Evolutionary conservation across 2,329 filamentous ascomycete genomes (phyloP).

Genomic region (Cordyceps javanica): DNA sequence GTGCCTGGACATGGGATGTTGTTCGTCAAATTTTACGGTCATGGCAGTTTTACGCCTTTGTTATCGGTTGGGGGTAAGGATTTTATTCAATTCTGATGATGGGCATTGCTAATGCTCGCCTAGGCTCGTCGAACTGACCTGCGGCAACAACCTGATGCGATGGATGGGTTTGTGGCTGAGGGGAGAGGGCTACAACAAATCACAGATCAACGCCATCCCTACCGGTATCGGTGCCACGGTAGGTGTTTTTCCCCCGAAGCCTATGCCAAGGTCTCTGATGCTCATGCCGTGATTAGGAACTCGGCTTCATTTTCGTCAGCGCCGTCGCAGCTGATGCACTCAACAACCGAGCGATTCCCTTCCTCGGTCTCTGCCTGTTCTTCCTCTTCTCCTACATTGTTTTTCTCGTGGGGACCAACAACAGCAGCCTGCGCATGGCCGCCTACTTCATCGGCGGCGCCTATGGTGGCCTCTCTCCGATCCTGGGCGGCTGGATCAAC

Average conservation of each 20-base stretch:
- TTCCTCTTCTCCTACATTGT: slow-evolving; percentile 12
- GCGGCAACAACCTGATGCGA: slow-evolving; percentile 11
- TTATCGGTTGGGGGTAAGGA: slow-evolving; percentile 12
- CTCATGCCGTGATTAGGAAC: slow-evolving; percentile 2
- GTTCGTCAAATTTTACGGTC: slow-evolving; percentile 6
- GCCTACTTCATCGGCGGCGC: slow-evolving; percentile 12
- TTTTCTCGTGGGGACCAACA: neutral
- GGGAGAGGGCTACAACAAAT: neutral
- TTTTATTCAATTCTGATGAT: too few species aligned
- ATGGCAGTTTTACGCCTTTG: slow-evolving; percentile 14
- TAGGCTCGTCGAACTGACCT: slow-evolving; percentile 10
- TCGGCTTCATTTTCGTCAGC: slow-evolving; percentile 12
- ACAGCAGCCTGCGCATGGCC: slow-evolving; percentile 2
- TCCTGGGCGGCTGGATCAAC: slow-evolving; percentile 13
- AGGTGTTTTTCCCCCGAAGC: neutral
- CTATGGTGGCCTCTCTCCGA: slow-evolving; percentile 11
- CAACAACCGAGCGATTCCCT: slow-evolving; percentile 10
- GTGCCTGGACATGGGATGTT: slow-evolving; percentile 9
- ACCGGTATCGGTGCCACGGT: neutral
- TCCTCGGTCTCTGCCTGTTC: neutral
- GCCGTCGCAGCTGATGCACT: slow-evolving; percentile 9
- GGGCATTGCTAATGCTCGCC: neutral
- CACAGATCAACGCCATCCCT: slow-evolving; percentile 9
- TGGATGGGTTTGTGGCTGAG: slow-evolving; percentile 15
- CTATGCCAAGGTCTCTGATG: neutral